phyloP scores from a whole-genome alignment of 306 rosid species.

The Adenanthera pavonina region DNA sequence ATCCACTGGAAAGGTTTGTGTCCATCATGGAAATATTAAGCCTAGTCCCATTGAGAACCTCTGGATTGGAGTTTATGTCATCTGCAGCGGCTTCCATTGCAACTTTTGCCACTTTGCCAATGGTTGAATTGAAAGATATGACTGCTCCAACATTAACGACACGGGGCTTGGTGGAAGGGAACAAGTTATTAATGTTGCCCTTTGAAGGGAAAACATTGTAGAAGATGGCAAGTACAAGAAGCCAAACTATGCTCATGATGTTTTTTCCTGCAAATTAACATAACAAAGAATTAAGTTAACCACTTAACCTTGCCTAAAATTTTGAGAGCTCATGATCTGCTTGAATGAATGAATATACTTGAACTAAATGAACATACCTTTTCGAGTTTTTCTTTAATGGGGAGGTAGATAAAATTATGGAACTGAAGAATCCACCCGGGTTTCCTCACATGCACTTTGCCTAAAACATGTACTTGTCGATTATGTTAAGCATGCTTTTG shows the following conservation, averaged over 20 bases:
- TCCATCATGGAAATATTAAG: conserved; percentile 50
- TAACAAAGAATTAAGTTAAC: background rate
- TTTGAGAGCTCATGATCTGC: background rate
- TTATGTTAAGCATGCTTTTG: background rate
- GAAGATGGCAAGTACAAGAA: conserved; percentile 42
- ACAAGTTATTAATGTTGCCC: background rate
- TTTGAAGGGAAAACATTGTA: conserved; percentile 14
- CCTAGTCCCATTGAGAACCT: conserved; percentile 51
- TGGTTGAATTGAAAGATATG: conserved; percentile 51
- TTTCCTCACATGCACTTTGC: background rate
- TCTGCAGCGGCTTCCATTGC: conserved; percentile 58
- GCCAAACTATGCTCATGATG: conserved; percentile 47
- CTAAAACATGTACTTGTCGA: background rate
- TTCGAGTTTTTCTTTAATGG: background rate
- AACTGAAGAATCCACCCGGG: conserved; percentile 10
- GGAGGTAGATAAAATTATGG: background rate
- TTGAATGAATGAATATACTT: background rate
- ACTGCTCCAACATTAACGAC: conserved; percentile 58
- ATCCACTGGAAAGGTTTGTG: conserved; percentile 49
- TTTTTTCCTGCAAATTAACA: conserved; percentile 14
- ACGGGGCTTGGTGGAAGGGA: conserved; percentile 30
- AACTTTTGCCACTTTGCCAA: conserved; percentile 61
- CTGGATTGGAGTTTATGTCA: conserved; percentile 53
- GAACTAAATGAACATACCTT: background rate
- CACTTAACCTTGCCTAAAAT: background rate